Conservation (phyloP, 148 eudicot species). For the Talinum fruticosum region DNA sequence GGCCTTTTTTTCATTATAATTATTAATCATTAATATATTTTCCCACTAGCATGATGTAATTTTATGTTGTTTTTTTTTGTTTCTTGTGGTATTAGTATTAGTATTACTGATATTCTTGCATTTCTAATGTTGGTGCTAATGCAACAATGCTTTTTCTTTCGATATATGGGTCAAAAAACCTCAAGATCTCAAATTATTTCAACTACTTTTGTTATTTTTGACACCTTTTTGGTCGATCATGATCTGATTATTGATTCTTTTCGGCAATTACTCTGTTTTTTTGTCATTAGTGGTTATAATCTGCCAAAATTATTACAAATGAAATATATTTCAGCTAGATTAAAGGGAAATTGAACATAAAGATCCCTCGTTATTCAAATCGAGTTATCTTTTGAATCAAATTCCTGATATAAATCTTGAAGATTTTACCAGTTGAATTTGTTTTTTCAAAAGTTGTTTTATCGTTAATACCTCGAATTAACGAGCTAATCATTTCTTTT, state of each 20-base stretch:
- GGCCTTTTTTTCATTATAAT: slow-evolving; percentile 2
- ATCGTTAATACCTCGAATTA: too few relatives aligned
- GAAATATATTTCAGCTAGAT: background rate
- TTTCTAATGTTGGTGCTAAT: background rate
- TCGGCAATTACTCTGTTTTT: background rate
- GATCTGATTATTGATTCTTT: background rate
- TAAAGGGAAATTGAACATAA: background rate
- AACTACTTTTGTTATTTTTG: background rate
- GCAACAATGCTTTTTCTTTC: background rate
- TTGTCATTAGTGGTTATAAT: background rate
- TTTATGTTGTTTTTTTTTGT: background rate
- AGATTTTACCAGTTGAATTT: too few relatives aligned
- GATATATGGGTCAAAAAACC: background rate
- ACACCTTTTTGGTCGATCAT: too few relatives aligned
- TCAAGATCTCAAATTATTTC: background rate
- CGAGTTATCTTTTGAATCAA: too few relatives aligned
- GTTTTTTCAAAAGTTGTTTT: too few relatives aligned
- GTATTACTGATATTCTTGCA: background rate
- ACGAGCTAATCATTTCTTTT: background rate
- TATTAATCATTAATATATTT: background rate
- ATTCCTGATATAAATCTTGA: too few relatives aligned
- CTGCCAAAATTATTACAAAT: background rate
- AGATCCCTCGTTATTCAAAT: background rate
- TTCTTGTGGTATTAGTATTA: background rate
- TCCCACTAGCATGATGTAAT: background rate